Percentiles rank a stretch among this genome's conserved stretches.
Conservation (phyloP, 164 flowering plant species). For the Litsea cubeba region DNA sequence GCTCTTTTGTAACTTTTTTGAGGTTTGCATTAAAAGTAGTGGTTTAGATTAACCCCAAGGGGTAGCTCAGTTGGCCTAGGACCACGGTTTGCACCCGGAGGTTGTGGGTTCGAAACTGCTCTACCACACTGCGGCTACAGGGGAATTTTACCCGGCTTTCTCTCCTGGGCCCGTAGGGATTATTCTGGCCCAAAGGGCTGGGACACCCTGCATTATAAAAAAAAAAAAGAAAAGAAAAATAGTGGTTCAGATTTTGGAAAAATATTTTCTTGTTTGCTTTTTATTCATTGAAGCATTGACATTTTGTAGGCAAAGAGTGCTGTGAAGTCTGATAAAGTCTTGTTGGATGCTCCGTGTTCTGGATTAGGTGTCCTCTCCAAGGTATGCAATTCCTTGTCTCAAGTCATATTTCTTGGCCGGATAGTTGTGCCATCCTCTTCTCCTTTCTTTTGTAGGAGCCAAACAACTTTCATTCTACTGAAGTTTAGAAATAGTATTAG, state of each 20-base stretch:
- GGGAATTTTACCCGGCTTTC: no score
- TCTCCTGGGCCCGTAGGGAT: no score
- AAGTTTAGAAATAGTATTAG: no score
- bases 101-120: no score
- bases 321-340: conserved; percentile 61
- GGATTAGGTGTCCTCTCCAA: conserved; percentile 95
- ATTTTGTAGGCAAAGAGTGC: conserved; percentile 36
- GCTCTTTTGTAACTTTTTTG: no score
- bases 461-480: neutral
- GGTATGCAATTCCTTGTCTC: conserved; percentile 29
- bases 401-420: neutral
- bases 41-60: no score
- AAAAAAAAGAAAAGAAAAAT: no score
- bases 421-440: neutral
- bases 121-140: no score
- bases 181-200: no score
- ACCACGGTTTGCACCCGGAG: neutral
- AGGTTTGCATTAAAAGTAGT: neutral
- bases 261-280: conserved; percentile 1
- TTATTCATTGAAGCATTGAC: neutral
- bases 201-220: no score
- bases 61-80: no score
- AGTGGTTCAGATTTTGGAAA: neutral
- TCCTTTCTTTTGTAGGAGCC: neutral
- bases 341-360: conserved; percentile 93